Conservation (phyloP, 768 basidiomycete species). For the Panaeolus papilionaceus region DNA sequence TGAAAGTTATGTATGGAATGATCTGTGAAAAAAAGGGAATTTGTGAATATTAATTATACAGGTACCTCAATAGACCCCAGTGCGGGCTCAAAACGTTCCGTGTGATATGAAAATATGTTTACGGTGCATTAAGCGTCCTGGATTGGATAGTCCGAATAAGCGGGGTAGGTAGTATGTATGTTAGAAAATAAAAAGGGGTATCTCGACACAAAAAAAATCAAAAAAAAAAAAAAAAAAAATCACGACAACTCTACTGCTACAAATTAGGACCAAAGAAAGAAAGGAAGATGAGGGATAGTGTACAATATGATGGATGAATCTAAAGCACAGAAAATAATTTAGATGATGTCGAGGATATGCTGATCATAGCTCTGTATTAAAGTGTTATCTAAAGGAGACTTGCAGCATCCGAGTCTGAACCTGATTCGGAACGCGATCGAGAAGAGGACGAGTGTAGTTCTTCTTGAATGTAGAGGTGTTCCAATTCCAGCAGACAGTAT, state of each 20-base stretch:
- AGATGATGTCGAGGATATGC: neutral
- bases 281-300: neutral
- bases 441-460: slow-evolving; percentile 19
- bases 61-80: neutral
- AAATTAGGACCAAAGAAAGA: neutral
- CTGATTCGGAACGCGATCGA: slow-evolving; percentile 34
- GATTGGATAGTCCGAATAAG: slow-evolving; percentile 1
- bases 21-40: neutral
- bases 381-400: slow-evolving; percentile 14
- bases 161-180: neutral
- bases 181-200: neutral
- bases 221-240: neutral
- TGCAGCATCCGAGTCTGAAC: slow-evolving; percentile 42
- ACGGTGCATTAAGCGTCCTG: neutral
- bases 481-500: slow-evolving; percentile 62
- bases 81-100: neutral
- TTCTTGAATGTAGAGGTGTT: slow-evolving; percentile 43
- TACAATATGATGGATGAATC: neutral
- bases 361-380: neutral
- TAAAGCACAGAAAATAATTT: slow-evolving; percentile 14
- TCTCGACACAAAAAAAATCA: neutral
- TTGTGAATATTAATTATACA: neutral
- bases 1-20: neutral
- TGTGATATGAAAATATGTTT: too few relatives aligned
- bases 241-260: neutral